Evolutionary conservation across 768 basidiomycete genomes (phyloP), one percentile per base, ranked within the genome.

Genomic region (Sistotremastrum niveocremeum): DNA sequence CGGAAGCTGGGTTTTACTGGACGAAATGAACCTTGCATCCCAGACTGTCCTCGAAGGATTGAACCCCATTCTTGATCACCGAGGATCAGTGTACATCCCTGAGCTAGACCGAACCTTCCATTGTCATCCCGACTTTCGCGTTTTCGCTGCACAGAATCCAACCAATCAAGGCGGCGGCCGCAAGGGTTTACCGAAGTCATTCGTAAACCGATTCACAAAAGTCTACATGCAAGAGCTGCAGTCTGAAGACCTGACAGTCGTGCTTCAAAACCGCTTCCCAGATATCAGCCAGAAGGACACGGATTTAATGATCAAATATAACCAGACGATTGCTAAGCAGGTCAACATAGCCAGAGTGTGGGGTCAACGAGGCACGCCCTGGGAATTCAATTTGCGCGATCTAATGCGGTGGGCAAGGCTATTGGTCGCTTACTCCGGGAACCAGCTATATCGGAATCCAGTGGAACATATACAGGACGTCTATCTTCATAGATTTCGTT

Each of bases 1-100:
- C n/a, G 95, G 95, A 1, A 80, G 88, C 49, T 99, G 95, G 95
- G 94, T 98, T 4, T 76, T 99, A 5, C 73, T 99, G 7, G 95
- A 99, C 58, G 95, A 99, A 61, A 98, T 99, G 95, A 99, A 99
- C 58, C 72, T 99, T 36, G 94, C 94, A 0, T 88, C 94, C 32
- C 94, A 99, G 57, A 82, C 95, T 0, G 83, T 99, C 4, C 76
- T 99, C 2, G 95, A 99, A 65, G 95, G 95, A 31, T 74, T 99
- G 37, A 99, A 99, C 57, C 90, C 95, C 1, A 78, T 94, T 7
- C 66, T 99, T 32, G 95, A 99, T 62, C 94, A 98, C 62, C 80
- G 95, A 44, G 94, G 95, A 31, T 79, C 82, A 1, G 89, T 95
- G 29, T 98, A 81, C 62, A 83, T 99, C 37, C 95, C 95, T 3